These are phyloP conservation scores for Antrodiella citrinella DNA, from an alignment of 768 basidiomycete species.

Conservation along the genomic window DNA sequence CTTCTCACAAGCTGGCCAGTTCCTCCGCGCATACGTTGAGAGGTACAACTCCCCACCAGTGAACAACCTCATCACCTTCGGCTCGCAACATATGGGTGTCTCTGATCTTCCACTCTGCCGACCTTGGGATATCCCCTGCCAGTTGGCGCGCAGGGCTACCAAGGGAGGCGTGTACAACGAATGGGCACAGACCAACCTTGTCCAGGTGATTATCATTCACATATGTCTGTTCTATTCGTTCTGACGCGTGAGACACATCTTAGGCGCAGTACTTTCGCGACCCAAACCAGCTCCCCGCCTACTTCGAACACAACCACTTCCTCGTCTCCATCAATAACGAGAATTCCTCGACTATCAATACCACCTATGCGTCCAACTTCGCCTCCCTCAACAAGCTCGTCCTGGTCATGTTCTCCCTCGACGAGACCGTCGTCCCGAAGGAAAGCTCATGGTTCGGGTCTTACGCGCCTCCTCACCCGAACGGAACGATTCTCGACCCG, in stretches of 20 bases:
- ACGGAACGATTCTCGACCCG: slow-evolving; percentile 10
- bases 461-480: slow-evolving; percentile 31
- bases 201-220: slow-evolving; percentile 56
- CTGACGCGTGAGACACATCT: too few species aligned
- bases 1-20: slow-evolving; percentile 87
- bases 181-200: slow-evolving; percentile 70
- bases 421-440: slow-evolving; percentile 75
- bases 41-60: slow-evolving; percentile 65
- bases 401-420: slow-evolving; percentile 64
- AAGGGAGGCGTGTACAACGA: slow-evolving; percentile 58
- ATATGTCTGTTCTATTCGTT: neutral
- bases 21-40: slow-evolving; percentile 80
- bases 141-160: slow-evolving; percentile 52
- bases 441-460: slow-evolving; percentile 86
- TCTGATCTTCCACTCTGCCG: slow-evolving; percentile 41
- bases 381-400: slow-evolving; percentile 57
- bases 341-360: slow-evolving; percentile 40
- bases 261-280: slow-evolving; percentile 89
- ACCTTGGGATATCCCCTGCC: slow-evolving; percentile 61
- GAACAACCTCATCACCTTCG: slow-evolving; percentile 80
- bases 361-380: slow-evolving; percentile 53
- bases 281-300: slow-evolving; percentile 46
- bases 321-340: slow-evolving; percentile 79
- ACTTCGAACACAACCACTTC: slow-evolving; percentile 57
- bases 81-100: slow-evolving; percentile 25